Evolutionary conservation across 2,329 filamentous ascomycete genomes (phyloP).

Genomic region (Fusarium neocosmosporiellum): DNA sequence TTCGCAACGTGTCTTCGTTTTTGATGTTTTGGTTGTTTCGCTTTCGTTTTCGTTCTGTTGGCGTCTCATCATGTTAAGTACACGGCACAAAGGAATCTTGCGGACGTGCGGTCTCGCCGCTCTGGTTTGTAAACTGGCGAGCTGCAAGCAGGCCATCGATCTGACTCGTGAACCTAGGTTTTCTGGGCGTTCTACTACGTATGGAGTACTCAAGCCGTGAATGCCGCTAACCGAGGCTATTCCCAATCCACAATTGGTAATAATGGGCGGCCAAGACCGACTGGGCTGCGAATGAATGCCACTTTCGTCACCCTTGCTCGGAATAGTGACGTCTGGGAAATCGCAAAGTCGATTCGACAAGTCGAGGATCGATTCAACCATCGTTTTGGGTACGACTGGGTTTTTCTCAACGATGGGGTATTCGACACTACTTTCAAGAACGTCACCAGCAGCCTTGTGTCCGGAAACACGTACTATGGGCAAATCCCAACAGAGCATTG

Average conservation of each 20-base stretch:
- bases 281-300: slow-evolving; percentile 88
- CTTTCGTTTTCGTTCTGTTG: neutral
- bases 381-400: slow-evolving; percentile 98
- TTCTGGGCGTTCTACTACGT: neutral
- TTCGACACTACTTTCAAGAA: slow-evolving; percentile 96
- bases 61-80: neutral
- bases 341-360: slow-evolving; percentile 93
- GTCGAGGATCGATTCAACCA: slow-evolving; percentile 98
- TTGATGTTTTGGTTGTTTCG: neutral
- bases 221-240: neutral
- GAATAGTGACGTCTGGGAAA: slow-evolving; percentile 96
- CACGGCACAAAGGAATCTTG: neutral
- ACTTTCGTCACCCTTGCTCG: slow-evolving; percentile 97
- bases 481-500: slow-evolving; percentile 92
- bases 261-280: neutral
- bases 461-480: slow-evolving; percentile 91
- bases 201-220: neutral
- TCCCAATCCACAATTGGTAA: neutral
- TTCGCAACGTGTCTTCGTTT: neutral
- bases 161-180: neutral
- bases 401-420: slow-evolving; percentile 96
- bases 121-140: neutral
- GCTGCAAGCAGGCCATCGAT: neutral
- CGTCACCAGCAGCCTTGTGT: slow-evolving; percentile 86
- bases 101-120: neutral